Evolutionary conservation across 768 basidiomycete species (phyloP), one percentile per base, ranked within the genome.

Genomic region (Tephrocybe sp.): DNA sequence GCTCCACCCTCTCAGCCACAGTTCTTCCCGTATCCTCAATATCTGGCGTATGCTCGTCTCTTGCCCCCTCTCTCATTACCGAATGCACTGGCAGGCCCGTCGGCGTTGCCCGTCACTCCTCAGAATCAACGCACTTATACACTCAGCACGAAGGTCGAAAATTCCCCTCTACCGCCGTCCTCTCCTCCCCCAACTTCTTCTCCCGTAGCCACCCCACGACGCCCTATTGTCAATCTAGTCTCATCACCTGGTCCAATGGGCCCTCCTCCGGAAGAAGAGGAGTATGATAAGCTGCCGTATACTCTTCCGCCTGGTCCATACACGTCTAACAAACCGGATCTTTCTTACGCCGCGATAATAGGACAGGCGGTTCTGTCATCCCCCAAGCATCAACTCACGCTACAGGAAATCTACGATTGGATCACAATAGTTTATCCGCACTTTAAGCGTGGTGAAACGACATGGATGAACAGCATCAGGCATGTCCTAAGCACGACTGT

Each of bases 391-490:
- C 85, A 89, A 46, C 83, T 98, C 45, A 92, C 92, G 2, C 76
- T 98, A 20, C 90, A 95, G 65, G 93, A 98, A 65, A 97, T 99
- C 56, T 98, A 98, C 63, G 87, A 91, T 64, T 99, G 83, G 80
- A 95, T 99, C 61, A 92, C 91, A 40, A 89, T 88, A 36, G 90
- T 91, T 8, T 95, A 93, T 68, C 95, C 97, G 6, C 85, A 86
- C 64, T 99, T 92, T 72, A 92, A 92, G 68, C 87, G 89, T 51
- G 87, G 88, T 17, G 94, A 98, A 61, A 82, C 87, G 3, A 96
- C 93, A 5, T 98, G 96, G 96, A 94, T 95, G 84, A 97, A 97
- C 68, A 95, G 92, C 49, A 92, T 98, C 53, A 82, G 96, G n/a
- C 95, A 98, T 68, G 94, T 95, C 42, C 78, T 98, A 20, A 93